phyloP scores from a whole-genome alignment of 2,329 filamentous ascomycete species.

The Dothideomycetes sp. region DNA sequence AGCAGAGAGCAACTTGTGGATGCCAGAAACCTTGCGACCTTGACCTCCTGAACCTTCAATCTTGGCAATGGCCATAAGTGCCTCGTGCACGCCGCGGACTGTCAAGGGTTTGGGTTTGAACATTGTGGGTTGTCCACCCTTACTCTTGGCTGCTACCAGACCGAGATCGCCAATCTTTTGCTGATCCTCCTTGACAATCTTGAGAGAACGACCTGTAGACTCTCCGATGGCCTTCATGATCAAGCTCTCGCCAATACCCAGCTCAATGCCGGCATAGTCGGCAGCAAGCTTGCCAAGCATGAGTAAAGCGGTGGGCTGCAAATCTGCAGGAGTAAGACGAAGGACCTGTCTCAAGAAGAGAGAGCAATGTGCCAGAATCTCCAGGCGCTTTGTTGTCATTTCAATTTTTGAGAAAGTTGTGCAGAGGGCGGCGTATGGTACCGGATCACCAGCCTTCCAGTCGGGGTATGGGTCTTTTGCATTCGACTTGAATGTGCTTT shows the following conservation, averaged over 20 bases:
- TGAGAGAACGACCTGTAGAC: slow-evolving; percentile 76
- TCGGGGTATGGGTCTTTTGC: slow-evolving; percentile 82
- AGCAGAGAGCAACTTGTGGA: slow-evolving; percentile 92
- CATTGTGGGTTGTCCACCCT: slow-evolving; percentile 93
- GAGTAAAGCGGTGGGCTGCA: slow-evolving; percentile 78
- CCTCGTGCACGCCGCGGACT: slow-evolving; percentile 75
- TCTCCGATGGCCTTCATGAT: slow-evolving; percentile 99
- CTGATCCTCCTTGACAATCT: slow-evolving; percentile 89
- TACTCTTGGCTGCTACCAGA: slow-evolving; percentile 88
- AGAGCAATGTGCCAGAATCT: slow-evolving; percentile 82
- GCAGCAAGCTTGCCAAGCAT: slow-evolving; percentile 98
- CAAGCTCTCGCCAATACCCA: slow-evolving; percentile 95
- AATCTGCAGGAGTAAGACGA: slow-evolving; percentile 75
- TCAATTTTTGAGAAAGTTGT: slow-evolving; percentile 91
- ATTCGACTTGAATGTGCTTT: slow-evolving; percentile 61
- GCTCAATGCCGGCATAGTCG: slow-evolving; percentile 90
- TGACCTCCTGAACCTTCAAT: slow-evolving; percentile 80
- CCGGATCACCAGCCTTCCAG: slow-evolving; percentile 80
- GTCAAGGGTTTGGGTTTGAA: slow-evolving; percentile 93
- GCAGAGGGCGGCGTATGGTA: slow-evolving; percentile 90
- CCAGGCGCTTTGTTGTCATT: slow-evolving; percentile 81
- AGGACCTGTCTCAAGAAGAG: slow-evolving; percentile 91
- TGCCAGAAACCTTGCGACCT: slow-evolving; percentile 80
- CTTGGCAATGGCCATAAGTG: slow-evolving; percentile 80
- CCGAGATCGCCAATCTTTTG: slow-evolving; percentile 94